phyloP scores from a whole-genome alignment of 768 basidiomycete species.

The Mycena olivaceomarginata region DNA sequence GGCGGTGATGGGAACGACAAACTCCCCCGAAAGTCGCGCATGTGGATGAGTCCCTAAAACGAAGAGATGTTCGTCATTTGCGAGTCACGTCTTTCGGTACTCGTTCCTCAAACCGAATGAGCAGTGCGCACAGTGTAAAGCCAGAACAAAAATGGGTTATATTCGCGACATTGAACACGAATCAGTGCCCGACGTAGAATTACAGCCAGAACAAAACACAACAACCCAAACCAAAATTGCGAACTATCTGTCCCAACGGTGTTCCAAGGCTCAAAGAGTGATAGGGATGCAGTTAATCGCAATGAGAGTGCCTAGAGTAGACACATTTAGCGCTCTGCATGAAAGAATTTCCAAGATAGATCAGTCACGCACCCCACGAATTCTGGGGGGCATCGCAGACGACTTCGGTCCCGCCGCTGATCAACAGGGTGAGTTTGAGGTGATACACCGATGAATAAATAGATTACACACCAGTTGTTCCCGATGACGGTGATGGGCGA shows the following conservation, averaged over 20 bases:
- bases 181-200: slow-evolving; percentile 4
- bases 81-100: slow-evolving; percentile 1
- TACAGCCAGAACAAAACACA: neutral
- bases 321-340: too few species aligned
- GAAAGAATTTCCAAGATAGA: too few species aligned
- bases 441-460: too few species aligned
- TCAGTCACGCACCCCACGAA: too few species aligned
- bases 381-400: too few species aligned
- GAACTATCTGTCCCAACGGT: too few species aligned
- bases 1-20: slow-evolving; percentile 8
- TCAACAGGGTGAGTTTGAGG: too few species aligned
- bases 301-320: too few species aligned
- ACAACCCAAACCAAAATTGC: too few species aligned
- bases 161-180: neutral
- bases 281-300: too few species aligned
- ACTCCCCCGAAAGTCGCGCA: slow-evolving; percentile 6
- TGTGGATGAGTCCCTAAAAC: slow-evolving; percentile 5
- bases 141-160: neutral
- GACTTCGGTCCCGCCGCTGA: too few species aligned
- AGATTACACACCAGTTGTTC: neutral
- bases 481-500: neutral
- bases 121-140: slow-evolving; percentile 3
- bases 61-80: slow-evolving; percentile 2
- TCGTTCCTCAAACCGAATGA: neutral
- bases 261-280: too few species aligned